These are phyloP conservation scores for Gaultheria prostrata DNA, from an alignment of 148 eudicot genomes.

Conservation along the genomic window DNA sequence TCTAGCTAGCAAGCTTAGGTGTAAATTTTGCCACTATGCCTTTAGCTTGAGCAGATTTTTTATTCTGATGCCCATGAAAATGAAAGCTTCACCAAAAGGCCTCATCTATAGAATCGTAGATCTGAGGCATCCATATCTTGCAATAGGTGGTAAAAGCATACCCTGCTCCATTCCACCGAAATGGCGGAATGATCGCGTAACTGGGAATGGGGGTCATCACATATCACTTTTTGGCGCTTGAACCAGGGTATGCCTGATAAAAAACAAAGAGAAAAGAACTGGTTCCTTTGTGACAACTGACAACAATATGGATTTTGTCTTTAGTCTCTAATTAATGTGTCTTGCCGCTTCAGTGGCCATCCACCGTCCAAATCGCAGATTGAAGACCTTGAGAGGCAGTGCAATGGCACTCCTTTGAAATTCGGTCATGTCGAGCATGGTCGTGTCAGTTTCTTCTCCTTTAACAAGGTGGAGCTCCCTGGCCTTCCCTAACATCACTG, in stretches of 20 bases:
- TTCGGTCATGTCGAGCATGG: slow-evolving; percentile 69
- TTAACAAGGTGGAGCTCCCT: slow-evolving; percentile 58
- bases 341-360: slow-evolving; percentile 34
- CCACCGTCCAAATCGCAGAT: slow-evolving; percentile 66
- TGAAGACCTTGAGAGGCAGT: slow-evolving; percentile 54
- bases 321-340: neutral
- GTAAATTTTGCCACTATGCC: neutral
- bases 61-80: neutral
- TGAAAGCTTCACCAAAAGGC: neutral
- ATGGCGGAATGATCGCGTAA: neutral
- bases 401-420: slow-evolving; percentile 50
- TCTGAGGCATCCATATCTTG: neutral
- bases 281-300: neutral
- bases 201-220: neutral
- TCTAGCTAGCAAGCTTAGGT: neutral
- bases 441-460: slow-evolving; percentile 72
- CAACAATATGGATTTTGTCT: neutral
- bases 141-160: neutral
- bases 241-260: neutral
- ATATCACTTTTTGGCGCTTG: neutral
- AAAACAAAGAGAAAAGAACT: neutral
- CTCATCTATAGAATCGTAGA: neutral
- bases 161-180: neutral
- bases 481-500: slow-evolving; percentile 42
- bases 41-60: neutral